Base-by-base conservation (phyloP, 2,329 filamentous ascomycete species). In the Microsporum audouinii region DNA sequence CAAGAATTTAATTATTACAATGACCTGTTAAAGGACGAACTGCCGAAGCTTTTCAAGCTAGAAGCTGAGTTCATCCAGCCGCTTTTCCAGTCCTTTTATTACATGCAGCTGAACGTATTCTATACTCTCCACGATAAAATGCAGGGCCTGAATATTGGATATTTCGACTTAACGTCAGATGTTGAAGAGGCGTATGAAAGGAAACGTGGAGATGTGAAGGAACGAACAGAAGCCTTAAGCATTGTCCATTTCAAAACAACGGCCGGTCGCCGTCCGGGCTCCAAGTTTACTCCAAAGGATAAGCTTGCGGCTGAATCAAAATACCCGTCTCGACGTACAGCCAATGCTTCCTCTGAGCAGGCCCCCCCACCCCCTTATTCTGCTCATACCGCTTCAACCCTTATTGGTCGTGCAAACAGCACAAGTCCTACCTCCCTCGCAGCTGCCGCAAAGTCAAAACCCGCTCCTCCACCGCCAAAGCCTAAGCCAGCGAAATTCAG, bases 51-150 rank as follows among this genome's bases (percentile, higher is more conserved):
- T 8, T 99, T 99, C 75, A 75, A 79, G 5, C 84, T 99, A 17
- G 94, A 99, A 75, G 84, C 87, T 65, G 88, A 97, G 74, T 97
- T 99, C 73, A 99, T 99, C 74, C 87, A 89, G 67, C 94, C 94
- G 2, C 84, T 99, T 5, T 99, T 99, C 81, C 94, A 97, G 74
- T 95, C 89, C 7, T 99, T 99, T 78, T 99, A 99, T 78, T 99
- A 97, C 80, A 99, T 99, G 94, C 94, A 99, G 76, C 84, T 99
- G 66, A 99, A 99, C 75, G 89, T 99, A 66, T 99, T 97, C 75
- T 99, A 99, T 76, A 99, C 94, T 0, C 81, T 99, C 60, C 94
- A 99, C 73, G 92, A 97, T 76, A 90, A 87, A 76, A 99, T 99
- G 94, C 94, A 99, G 77, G 85, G 83, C 66, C 91, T 95, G 73